These are phyloP conservation scores for Aegilops umbellulata DNA, from an alignment of 176 grass and related monocot genomes.

Conservation along the genomic window DNA sequence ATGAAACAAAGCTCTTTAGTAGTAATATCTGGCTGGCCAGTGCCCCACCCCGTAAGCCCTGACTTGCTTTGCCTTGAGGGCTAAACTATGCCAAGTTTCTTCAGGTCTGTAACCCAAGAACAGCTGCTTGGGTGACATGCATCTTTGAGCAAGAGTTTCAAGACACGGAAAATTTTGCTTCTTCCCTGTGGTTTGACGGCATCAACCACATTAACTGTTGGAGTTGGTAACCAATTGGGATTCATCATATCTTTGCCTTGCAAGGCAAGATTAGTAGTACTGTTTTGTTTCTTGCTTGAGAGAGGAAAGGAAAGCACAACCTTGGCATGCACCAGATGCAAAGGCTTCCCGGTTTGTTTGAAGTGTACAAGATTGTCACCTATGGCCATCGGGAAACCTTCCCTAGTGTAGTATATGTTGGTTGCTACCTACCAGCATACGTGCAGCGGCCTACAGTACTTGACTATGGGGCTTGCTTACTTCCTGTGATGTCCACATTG, in stretches of 20 bases:
- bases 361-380: conserved; percentile 1
- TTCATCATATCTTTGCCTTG: conserved; percentile 29
- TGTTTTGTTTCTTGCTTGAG: conserved; percentile 32
- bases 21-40: conserved; percentile 25
- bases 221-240: not conserved
- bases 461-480: not conserved
- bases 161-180: conserved; percentile 6
- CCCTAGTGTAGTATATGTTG: not conserved
- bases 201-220: not conserved
- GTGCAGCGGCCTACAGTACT: not conserved
- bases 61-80: conserved; percentile 79
- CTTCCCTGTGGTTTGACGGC: not conserved
- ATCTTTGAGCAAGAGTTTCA: not conserved
- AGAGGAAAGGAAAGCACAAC: conserved; percentile 44
- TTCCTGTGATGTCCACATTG: not conserved
- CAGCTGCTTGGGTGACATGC: not conserved
- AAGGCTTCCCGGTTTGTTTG: conserved; percentile 24
- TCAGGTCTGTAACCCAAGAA: conserved; percentile 17
- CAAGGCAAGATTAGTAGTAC: conserved; percentile 33
- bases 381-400: conserved; percentile 18
- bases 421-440: not conserved
- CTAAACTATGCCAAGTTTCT: conserved; percentile 46
- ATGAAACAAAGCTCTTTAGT: conserved; percentile 32
- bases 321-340: conserved; percentile 41
- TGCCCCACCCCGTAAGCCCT: conserved; percentile 4